Conservation (phyloP, 2,329 filamentous ascomycete species). For the Trichoderma aggressivum region DNA sequence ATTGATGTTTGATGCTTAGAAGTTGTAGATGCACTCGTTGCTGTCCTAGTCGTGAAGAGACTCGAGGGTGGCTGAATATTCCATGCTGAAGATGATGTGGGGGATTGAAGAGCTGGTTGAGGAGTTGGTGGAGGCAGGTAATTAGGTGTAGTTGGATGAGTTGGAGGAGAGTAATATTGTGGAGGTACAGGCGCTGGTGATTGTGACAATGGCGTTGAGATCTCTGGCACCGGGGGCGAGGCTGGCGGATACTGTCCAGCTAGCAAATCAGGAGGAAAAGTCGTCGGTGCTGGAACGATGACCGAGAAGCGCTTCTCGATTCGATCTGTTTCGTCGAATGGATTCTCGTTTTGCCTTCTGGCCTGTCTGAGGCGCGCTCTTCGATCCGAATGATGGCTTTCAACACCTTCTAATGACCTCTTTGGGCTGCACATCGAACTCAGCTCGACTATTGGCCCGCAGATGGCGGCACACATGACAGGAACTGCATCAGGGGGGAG, state of each 20-base stretch:
- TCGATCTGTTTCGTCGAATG: background rate
- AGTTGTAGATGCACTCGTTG: background rate
- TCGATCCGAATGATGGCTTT: background rate
- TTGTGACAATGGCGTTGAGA: background rate
- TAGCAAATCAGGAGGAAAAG: conserved; percentile 26
- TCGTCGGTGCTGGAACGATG: conserved; percentile 33
- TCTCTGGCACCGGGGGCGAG: background rate
- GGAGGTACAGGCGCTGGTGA: background rate
- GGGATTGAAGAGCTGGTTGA: background rate
- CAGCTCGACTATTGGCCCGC: conserved; percentile 43
- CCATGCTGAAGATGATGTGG: background rate
- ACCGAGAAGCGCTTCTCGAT: conserved; percentile 29
- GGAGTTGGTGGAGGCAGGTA: background rate
- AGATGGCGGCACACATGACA: conserved; percentile 39
- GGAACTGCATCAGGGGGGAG: conserved; percentile 38
- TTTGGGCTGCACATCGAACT: conserved; percentile 34
- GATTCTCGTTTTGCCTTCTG: background rate
- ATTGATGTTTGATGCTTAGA: background rate
- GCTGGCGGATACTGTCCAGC: background rate
- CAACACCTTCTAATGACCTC: background rate
- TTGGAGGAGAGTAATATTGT: background rate
- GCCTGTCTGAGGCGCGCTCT: background rate
- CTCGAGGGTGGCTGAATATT: background rate
- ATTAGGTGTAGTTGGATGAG: background rate
- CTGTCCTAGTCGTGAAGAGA: background rate